Base-by-base conservation (phyloP, 768 basidiomycete genomes). In the Podaxis carcinomalis region DNA sequence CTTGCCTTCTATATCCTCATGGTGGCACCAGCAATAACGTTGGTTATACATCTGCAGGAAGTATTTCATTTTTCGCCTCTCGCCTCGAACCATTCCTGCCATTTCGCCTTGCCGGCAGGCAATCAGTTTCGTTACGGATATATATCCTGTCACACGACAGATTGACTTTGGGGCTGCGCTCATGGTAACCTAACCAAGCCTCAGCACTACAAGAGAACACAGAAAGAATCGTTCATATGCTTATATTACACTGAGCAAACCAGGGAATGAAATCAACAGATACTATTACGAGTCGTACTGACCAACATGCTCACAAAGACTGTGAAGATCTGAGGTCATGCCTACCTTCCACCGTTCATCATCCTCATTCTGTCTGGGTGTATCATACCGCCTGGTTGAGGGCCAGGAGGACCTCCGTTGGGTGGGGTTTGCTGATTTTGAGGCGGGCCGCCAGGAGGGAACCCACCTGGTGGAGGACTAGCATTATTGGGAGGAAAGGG, bases 301-400 rank as follows among this genome's bases (percentile, higher is more conserved):
- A 51, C 25, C 51, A 51, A 47, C 44, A 58, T 37, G n/a, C n/a
- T 42, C 28, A 13, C 37, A 28, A 51, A 13, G 54, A 28, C n/a
- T 58, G 35, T 47, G 35, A 56, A 36, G 27, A 10, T 35, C 42
- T 40, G 3, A 14, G 4, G 14, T 35, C n/a, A 16, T 25, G 40
- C 42, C 55, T 56, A 67, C 62, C 72, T 69, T 54, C 70, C 72
- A 27, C 64, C 51, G 56, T 72, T 80, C 87, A 93, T 85, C 91
- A 93, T 92, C 61, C 90, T 80, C 72, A 90, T 67, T 61, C 92
- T 82, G 73, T 93, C 92, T 9, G 92, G 92, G 70, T 93, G 92
- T 65, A 93, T 92, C n/a, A 79, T 84, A 46, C 81, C 81, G 19
- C 70, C 71, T 32, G 75, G 72, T 50, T 72, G 67, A n/a, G 72